phyloP scores from a whole-genome alignment of 2,329 filamentous ascomycete genomes.

The Nothophoma quercina region DNA sequence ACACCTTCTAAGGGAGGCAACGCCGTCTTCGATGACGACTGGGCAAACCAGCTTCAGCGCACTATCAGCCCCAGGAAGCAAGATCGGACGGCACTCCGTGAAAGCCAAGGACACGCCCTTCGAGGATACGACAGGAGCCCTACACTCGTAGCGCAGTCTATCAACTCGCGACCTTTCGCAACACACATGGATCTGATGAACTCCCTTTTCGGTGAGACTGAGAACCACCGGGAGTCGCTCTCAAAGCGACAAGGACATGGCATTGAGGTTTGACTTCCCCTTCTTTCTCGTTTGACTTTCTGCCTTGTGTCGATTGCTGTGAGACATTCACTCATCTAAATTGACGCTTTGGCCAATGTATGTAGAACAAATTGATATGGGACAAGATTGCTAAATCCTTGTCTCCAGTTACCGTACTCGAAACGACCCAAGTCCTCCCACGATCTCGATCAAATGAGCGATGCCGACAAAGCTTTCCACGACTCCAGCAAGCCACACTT shows the following conservation, averaged over 20 bases:
- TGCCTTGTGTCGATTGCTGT: conserved; percentile 50
- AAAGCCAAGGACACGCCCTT: conserved; percentile 68
- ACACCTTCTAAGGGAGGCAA: conserved; percentile 65
- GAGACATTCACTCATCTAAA: conserved; percentile 41
- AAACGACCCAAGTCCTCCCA: conserved; percentile 75
- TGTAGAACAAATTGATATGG: conserved; percentile 53
- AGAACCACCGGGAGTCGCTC: conserved; percentile 60
- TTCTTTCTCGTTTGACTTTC: conserved; percentile 46
- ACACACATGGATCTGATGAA: conserved; percentile 97
- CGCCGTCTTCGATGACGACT: conserved; percentile 75
- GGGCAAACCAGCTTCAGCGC: conserved; percentile 91
- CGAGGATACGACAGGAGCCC: conserved; percentile 54
- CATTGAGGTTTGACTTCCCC: conserved; percentile 85
- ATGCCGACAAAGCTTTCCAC: conserved; percentile 73
- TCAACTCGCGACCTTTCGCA: conserved; percentile 68
- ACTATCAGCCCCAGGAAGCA: conserved; percentile 95
- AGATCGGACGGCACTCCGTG: conserved; percentile 76
- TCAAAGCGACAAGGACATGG: conserved; percentile 65
- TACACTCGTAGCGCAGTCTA: conserved; percentile 43
- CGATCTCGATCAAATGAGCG: conserved; percentile 69
- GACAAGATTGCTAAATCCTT: conserved; percentile 49
- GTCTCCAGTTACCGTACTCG: conserved; percentile 82
- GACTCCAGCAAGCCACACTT: conserved; percentile 79
- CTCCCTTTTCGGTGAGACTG: conserved; percentile 77
- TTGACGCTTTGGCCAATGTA: conserved; percentile 49